phyloP scores from a whole-genome alignment of 805 yeast species.

The Metschnikowia dekortorum region DNA sequence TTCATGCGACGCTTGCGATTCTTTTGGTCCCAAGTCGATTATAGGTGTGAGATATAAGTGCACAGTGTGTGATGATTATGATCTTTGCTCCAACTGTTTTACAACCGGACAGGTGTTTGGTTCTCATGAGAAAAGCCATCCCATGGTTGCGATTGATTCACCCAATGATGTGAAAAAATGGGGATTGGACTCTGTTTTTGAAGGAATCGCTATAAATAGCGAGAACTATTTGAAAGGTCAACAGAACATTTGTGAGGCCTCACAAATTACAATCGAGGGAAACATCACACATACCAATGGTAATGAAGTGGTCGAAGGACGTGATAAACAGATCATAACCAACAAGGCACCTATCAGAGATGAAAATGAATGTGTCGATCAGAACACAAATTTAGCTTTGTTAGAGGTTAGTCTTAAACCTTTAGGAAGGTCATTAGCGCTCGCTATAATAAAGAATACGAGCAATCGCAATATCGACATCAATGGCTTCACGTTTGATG shows the following conservation, averaged over 20 bases:
- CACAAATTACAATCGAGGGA: not conserved
- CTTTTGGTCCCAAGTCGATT: conserved; percentile 8
- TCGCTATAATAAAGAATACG: conserved; percentile 28
- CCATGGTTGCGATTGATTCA: conserved; percentile 12
- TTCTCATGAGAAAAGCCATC: conserved; percentile 10
- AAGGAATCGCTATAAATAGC: too few relatives aligned
- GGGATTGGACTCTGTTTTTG: not conserved
- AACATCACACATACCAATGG: not conserved
- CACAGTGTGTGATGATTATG: conserved; percentile 13
- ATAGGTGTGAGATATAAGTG: conserved; percentile 16
- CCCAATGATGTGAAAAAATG: not conserved
- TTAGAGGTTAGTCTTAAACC: conserved; percentile 14
- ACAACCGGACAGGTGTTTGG: not conserved
- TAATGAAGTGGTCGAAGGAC: not conserved
- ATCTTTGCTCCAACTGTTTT: conserved; percentile 14
- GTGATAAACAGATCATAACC: not conserved
- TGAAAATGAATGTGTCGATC: not conserved
- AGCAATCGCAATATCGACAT: conserved; percentile 25
- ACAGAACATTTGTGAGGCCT: not conserved
- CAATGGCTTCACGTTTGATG: conserved; percentile 24
- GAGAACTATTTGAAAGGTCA: too few relatives aligned
- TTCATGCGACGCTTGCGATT: conserved; percentile 35
- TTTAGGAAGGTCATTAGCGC: conserved; percentile 29
- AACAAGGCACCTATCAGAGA: not conserved
- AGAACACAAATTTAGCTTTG: not conserved